Conservation (phyloP, 108 stramenopile species). For the Fistulifera pelliculosa region DNA sequence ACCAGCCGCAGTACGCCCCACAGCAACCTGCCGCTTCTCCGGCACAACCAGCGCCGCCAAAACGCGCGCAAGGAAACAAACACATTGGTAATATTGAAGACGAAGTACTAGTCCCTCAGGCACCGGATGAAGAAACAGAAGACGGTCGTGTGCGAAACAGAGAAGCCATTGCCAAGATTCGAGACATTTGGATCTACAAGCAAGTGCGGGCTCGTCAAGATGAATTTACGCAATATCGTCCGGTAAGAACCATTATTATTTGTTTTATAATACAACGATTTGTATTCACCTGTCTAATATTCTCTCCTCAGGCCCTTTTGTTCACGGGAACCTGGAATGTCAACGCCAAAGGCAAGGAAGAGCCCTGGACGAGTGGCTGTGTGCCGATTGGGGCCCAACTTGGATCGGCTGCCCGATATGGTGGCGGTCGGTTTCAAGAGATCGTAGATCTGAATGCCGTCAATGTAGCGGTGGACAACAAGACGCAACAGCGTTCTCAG, state of each 20-base stretch:
- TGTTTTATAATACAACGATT: background rate
- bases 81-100: too few relatives aligned
- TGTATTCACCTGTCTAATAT: too few relatives aligned
- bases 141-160: constrained; percentile 75
- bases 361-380: constrained; percentile 75
- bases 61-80: too few relatives aligned
- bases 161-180: constrained; percentile 77
- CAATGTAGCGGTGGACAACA: constrained; percentile 95
- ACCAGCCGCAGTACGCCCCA: too few relatives aligned
- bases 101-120: constrained; percentile 31
- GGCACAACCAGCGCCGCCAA: too few relatives aligned
- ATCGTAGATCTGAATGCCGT: constrained; percentile 99
- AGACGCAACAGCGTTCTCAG: constrained; percentile 77
- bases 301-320: constrained; percentile 43
- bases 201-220: constrained; percentile 71
- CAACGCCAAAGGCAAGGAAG: constrained; percentile 92
- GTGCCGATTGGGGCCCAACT: constrained; percentile 65
- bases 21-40: too few relatives aligned
- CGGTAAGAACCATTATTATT: constrained; percentile 20
- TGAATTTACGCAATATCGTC: constrained; percentile 80
- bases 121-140: constrained; percentile 77
- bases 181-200: constrained; percentile 89
- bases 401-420: constrained; percentile 59
- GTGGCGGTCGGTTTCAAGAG: constrained; percentile 95
- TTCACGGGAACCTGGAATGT: constrained; percentile 99